A percentile compares a stretch with the other conserved stretches of the same genome.
Evolutionary conservation across 2,329 filamentous ascomycete genomes (phyloP).

Genomic region (Fusarium chuoi): DNA sequence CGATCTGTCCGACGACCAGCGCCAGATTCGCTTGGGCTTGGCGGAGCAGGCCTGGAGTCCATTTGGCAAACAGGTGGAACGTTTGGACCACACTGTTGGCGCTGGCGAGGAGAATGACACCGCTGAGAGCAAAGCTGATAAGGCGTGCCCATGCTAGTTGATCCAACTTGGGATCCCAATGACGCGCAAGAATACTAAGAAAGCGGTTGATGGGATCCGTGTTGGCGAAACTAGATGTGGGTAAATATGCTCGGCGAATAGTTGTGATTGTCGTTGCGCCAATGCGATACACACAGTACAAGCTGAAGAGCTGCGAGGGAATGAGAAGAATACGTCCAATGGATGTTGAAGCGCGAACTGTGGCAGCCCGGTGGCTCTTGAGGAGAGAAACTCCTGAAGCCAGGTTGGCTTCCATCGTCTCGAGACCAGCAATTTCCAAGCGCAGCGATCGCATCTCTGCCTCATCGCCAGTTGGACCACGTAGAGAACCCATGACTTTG

Average conservation of each 20-base stretch:
- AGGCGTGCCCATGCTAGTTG: conserved; percentile 85
- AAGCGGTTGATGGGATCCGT: conserved; percentile 87
- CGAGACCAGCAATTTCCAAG: conserved; percentile 81
- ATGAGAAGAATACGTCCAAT: conserved; percentile 72
- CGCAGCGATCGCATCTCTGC: conserved; percentile 71
- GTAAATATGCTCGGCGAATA: conserved; percentile 63
- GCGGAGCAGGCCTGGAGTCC: conserved; percentile 76
- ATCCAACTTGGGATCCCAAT: conserved; percentile 86
- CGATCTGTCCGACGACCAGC: conserved; percentile 81
- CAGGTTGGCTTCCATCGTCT: conserved; percentile 80
- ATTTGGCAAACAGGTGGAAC: conserved; percentile 81
- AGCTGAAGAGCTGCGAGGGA: conserved; percentile 74
- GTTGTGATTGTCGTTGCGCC: conserved; percentile 76
- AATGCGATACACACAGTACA: conserved; percentile 89
- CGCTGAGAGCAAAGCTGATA: conserved; percentile 85
- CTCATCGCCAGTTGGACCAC: conserved; percentile 69
- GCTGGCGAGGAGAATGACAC: conserved; percentile 82
- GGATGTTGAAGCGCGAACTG: conserved; percentile 73
- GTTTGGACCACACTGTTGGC: conserved; percentile 89
- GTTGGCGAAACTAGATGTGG: conserved; percentile 66
- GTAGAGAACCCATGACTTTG: conserved; percentile 77
- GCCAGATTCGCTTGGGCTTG: conserved; percentile 82
- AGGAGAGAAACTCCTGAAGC: conserved; percentile 72
- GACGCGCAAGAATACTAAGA: conserved; percentile 80
- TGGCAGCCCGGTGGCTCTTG: conserved; percentile 69